Conservation (phyloP, 345 rosid species). For the Triadica sebifera region DNA sequence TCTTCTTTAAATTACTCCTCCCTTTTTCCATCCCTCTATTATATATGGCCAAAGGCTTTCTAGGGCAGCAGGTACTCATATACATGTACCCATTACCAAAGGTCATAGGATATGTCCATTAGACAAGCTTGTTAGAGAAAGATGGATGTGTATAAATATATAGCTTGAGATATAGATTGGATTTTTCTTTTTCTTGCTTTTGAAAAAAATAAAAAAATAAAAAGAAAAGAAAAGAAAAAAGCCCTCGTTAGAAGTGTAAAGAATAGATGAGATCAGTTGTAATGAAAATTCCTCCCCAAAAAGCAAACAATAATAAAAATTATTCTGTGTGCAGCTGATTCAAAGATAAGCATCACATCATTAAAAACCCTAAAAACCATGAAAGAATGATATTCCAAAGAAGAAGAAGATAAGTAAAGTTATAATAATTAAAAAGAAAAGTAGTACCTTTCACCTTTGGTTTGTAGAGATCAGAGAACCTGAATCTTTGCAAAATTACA, state of each 20-base stretch:
- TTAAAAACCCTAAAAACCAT: constrained; percentile 25
- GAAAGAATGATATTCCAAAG: neutral
- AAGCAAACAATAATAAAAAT: neutral
- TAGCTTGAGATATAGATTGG: too few relatives aligned
- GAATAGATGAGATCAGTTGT: neutral
- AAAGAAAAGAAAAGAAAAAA: too few relatives aligned
- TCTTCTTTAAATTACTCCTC: neutral
- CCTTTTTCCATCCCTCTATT: too few relatives aligned
- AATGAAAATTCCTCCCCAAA: neutral
- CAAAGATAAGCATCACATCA: constrained; percentile 14
- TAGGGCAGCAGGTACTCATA: neutral
- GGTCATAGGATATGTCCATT: constrained; percentile 19
- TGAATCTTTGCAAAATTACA: constrained; percentile 20
- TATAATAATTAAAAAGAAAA: neutral
- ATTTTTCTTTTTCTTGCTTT: too few relatives aligned
- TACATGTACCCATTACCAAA: neutral
- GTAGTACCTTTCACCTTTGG: constrained; percentile 1
- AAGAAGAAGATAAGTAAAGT: neutral
- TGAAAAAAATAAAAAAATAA: too few relatives aligned
- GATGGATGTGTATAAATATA: too few relatives aligned
- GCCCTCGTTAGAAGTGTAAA: too few relatives aligned
- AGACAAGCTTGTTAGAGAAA: too few relatives aligned
- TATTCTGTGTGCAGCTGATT: neutral
- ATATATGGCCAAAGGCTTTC: neutral
- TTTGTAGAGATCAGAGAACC: constrained; percentile 5